phyloP scores from a whole-genome alignment of 805 yeast genomes.

The Metschnikowia shivogae region DNA sequence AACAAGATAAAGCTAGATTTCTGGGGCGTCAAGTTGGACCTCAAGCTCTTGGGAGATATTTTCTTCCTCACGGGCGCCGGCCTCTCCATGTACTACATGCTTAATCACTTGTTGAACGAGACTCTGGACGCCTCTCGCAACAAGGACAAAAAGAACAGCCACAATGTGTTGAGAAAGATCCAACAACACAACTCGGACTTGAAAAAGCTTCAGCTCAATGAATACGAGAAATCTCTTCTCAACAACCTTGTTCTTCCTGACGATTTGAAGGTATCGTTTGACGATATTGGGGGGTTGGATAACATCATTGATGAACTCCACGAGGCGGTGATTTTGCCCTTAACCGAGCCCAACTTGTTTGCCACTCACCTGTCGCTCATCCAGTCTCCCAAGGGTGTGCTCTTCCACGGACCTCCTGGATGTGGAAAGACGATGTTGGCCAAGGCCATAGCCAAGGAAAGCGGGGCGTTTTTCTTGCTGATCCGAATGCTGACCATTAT shows the following conservation, averaged over 20 bases:
- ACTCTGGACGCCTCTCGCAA: constrained; percentile 34
- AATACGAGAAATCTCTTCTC: constrained; percentile 74
- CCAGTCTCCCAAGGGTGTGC: constrained; percentile 92
- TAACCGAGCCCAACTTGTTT: constrained; percentile 69
- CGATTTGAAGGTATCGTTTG: constrained; percentile 72
- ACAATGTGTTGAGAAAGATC: constrained; percentile 34
- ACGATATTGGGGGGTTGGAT: constrained; percentile 87
- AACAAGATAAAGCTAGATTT: constrained; percentile 32
- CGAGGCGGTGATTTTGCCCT: constrained; percentile 85
- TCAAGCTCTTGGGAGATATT: constrained; percentile 39
- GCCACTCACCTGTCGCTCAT: constrained; percentile 62
- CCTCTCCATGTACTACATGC: constrained; percentile 62
- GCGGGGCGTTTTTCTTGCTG: constrained; percentile 87
- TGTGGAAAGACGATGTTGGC: constrained; percentile 98
- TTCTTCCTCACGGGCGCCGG: constrained; percentile 55
- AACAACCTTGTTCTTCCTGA: constrained; percentile 79
- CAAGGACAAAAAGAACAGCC: constrained; percentile 63
- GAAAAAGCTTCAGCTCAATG: constrained; percentile 50
- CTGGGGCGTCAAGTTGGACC: constrained; percentile 36
- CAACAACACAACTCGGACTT: constrained; percentile 53
- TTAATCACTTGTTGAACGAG: constrained; percentile 40
- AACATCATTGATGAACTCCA: constrained; percentile 75
- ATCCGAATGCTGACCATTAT: constrained; percentile 89
- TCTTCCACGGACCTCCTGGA: constrained; percentile 94
- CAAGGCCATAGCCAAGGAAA: constrained; percentile 87